Evolutionary conservation across 2,329 filamentous ascomycete genomes (phyloP).

Genomic region (Tolypocladium inflatum): DNA sequence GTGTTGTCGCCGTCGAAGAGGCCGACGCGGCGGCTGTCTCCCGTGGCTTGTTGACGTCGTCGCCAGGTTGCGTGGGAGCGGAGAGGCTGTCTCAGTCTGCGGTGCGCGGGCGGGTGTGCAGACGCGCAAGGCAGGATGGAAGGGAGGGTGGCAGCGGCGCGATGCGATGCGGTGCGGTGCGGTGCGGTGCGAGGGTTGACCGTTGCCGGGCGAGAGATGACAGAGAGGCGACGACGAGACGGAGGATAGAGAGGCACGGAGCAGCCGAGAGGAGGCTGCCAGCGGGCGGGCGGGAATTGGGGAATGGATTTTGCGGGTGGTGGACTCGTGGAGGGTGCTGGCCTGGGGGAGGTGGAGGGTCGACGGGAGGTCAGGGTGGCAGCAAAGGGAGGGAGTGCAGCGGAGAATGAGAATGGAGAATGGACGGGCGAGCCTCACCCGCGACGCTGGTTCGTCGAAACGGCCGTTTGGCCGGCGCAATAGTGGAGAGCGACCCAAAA

Average conservation of each 20-base stretch:
- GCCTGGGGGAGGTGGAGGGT: slow-evolving; percentile 1
- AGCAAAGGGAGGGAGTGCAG: slow-evolving; percentile 12
- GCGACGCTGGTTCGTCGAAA: slow-evolving; percentile 27
- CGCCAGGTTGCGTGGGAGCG: neutral
- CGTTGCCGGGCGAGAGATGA: neutral
- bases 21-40: neutral
- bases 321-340: neutral
- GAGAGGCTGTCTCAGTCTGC: neutral
- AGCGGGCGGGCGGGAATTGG: neutral
- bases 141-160: neutral
- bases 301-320: neutral
- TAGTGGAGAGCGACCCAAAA: slow-evolving; percentile 35
- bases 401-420: slow-evolving; percentile 9
- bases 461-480: slow-evolving; percentile 50
- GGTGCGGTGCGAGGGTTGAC: neutral
- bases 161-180: neutral
- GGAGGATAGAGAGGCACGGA: neutral
- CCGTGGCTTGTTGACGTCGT: neutral
- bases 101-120: neutral
- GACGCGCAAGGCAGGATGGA: neutral
- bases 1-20: neutral
- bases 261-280: neutral
- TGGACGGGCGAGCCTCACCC: neutral
- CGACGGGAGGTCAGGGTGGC: slow-evolving; percentile 12
- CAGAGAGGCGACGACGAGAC: slow-evolving; percentile 1